phyloP scores from a whole-genome alignment of 2,329 filamentous ascomycete genomes.

The Phyllachora maydis region DNA sequence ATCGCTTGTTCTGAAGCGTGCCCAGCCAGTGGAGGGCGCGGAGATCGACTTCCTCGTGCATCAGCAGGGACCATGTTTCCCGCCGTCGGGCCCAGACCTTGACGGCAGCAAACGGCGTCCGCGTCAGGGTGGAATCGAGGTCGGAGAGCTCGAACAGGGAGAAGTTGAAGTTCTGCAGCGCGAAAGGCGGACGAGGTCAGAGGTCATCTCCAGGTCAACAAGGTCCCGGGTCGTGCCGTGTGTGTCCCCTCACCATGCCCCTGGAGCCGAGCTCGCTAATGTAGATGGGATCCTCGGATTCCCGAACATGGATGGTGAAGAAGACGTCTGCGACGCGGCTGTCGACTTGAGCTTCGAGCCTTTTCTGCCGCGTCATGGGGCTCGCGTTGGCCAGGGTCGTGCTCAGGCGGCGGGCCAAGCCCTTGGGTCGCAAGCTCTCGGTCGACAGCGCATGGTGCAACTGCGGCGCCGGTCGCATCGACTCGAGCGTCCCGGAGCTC shows the following conservation, averaged over 20 bases:
- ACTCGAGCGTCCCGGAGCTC: slow-evolving; percentile 42
- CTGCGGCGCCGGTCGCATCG: slow-evolving; percentile 22
- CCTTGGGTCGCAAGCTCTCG: slow-evolving; percentile 20
- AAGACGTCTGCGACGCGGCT: slow-evolving; percentile 68
- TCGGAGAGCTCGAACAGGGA: slow-evolving; percentile 58
- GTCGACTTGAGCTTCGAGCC: slow-evolving; percentile 52
- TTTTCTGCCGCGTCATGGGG: slow-evolving; percentile 42
- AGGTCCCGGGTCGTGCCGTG: too few species aligned
- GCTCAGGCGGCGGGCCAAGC: slow-evolving; percentile 23
- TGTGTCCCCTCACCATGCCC: slow-evolving; percentile 50
- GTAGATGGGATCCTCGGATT: slow-evolving; percentile 56
- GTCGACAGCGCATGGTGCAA: slow-evolving; percentile 36
- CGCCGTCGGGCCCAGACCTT: slow-evolving; percentile 52
- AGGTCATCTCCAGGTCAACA: too few species aligned
- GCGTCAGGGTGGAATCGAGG: slow-evolving; percentile 40
- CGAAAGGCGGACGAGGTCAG: too few species aligned
- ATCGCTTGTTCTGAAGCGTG: slow-evolving; percentile 44
- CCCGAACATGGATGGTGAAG: slow-evolving; percentile 60
- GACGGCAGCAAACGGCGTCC: slow-evolving; percentile 42
- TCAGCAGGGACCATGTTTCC: slow-evolving; percentile 35
- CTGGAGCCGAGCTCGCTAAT: slow-evolving; percentile 64
- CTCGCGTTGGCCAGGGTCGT: slow-evolving; percentile 23
- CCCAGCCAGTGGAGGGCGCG: slow-evolving; percentile 61
- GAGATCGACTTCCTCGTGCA: slow-evolving; percentile 55
- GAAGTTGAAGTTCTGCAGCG: slow-evolving; percentile 62